These are phyloP conservation scores for Aeschynomene evenia DNA, from an alignment of 306 rosid genomes.

Conservation along the genomic window DNA sequence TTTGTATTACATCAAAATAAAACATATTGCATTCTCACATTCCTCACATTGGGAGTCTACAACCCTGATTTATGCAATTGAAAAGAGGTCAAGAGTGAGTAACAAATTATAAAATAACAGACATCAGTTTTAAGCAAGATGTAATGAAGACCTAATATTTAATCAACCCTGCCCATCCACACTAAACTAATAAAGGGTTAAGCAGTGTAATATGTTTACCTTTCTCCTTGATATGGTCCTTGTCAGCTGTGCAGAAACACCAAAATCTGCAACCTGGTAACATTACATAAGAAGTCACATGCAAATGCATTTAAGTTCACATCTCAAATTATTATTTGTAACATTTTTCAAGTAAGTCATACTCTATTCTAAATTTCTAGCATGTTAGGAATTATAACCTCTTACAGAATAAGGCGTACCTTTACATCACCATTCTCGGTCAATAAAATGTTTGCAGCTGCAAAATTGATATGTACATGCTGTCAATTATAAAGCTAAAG, in stretches of 20 bases:
- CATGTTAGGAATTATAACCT: constrained; percentile 7
- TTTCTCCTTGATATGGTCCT: constrained; percentile 98
- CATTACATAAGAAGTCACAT: constrained; percentile 33
- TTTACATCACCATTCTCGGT: constrained; percentile 93
- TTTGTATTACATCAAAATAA: constrained; percentile 7
- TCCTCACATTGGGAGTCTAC: constrained; percentile 22
- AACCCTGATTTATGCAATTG: not conserved
- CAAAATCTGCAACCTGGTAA: constrained; percentile 95
- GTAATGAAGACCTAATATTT: not conserved
- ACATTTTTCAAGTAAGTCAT: constrained; percentile 25
- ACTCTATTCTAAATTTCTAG: not conserved
- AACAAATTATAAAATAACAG: not conserved
- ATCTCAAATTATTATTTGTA: constrained; percentile 26
- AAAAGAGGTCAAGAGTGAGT: not conserved
- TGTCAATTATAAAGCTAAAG: constrained; percentile 33
- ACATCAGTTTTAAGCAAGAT: constrained; percentile 2
- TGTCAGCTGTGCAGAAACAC: constrained; percentile 97
- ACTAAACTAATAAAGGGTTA: constrained; percentile 16
- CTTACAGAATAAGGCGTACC: constrained; percentile 48
- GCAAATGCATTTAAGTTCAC: constrained; percentile 33
- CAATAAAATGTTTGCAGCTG: constrained; percentile 98
- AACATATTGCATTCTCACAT: not conserved
- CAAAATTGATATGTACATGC: constrained; percentile 41
- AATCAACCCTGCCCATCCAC: constrained; percentile 22
- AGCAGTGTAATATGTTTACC: constrained; percentile 50